Conservation (phyloP, 257 asterid species). For the Euphrasia confusa region DNA sequence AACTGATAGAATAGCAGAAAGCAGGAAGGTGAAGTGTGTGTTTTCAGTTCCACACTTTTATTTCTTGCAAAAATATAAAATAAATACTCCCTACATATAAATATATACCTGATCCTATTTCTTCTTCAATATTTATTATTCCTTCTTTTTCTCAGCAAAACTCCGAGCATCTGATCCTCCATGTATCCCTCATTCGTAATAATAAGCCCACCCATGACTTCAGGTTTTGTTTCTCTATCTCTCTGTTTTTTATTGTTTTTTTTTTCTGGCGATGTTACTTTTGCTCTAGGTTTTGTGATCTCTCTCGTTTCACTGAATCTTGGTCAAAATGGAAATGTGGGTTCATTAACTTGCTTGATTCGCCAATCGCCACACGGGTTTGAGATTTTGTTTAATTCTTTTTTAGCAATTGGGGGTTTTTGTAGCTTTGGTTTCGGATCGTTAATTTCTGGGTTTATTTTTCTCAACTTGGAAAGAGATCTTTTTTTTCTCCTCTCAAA, state of each 20-base stretch:
- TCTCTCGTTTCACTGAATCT: constrained; percentile 18
- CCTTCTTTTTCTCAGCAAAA: constrained; percentile 19
- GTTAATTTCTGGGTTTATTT: too few relatives aligned
- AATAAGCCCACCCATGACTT: constrained; percentile 22
- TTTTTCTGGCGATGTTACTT: constrained; percentile 4
- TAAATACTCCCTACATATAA: neutral
- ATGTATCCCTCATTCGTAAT: constrained; percentile 25
- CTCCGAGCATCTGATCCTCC: constrained; percentile 22
- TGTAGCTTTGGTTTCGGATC: constrained; percentile 22
- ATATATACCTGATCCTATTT: neutral
- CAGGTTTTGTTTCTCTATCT: constrained; percentile 31
- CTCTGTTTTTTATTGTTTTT: neutral
- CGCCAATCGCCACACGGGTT: constrained; percentile 22
- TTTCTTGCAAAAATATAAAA: constrained; percentile 18
- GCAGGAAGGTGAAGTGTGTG: constrained; percentile 51
- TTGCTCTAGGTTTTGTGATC: constrained; percentile 27
- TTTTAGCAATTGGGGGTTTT: constrained; percentile 10
- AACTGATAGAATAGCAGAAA: constrained; percentile 39
- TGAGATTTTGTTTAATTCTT: constrained; percentile 6
- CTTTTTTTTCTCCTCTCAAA: too few relatives aligned
- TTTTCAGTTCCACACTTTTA: constrained; percentile 38
- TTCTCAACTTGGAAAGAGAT: too few relatives aligned
- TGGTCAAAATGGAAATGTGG: constrained; percentile 29
- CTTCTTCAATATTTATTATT: constrained; percentile 14
- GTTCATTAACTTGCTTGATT: constrained; percentile 24